Base-by-base conservation (phyloP, 2,329 filamentous ascomycete species). In the Hypocrella siamensis region DNA sequence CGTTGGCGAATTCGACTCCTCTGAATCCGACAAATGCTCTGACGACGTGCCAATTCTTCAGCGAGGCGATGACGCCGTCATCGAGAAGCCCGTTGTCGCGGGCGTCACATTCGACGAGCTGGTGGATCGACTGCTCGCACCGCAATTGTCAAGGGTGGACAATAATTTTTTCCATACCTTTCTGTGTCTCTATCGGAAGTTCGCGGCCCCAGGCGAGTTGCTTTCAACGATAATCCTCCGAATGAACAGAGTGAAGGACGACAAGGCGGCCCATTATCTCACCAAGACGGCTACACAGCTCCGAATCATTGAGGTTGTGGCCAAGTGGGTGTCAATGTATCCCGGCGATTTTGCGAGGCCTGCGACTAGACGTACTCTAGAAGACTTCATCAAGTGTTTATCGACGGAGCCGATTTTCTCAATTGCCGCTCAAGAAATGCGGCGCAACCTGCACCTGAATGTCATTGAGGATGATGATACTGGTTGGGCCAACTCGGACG, bases 151-250 rank as follows among this genome's bases (percentile, higher is more conserved):
- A 18, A 85, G 83, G 47, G 69, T 77, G n/a, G 90, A 96, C 48
- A 68, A 71, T 35, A 93, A 93, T 52, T 98, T 94, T 48, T 70
- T 73, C 2, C 75, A 85, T 28, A 76, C 93, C 14, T 96, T 96
- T 46, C 64, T 96, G 19, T 93, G 88, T 40, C 63, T 96, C 11
- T 96, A 96, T 55, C 79, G 90, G 39, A 92, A 90, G 52, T 96
- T 98, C 49, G 80, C 84, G 4, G 73, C 86, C 2, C 90, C 90
- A 0, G 68, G 70, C 8, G 70, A 79, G 40, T 65, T 98, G 4
- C 73, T 96, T 32, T 69, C 75, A 26, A 75, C 82, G 6, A 79
- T 96, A 28, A 63, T 93, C 26, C 66, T 76, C 35, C 75, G 80
- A 25, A 73, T 93, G 37, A 79, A 93, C 41, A 65, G 61, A 12